phyloP scores from a whole-genome alignment of 1,284 basidiomycete species.

The Fomitiporia mediterranea region DNA sequence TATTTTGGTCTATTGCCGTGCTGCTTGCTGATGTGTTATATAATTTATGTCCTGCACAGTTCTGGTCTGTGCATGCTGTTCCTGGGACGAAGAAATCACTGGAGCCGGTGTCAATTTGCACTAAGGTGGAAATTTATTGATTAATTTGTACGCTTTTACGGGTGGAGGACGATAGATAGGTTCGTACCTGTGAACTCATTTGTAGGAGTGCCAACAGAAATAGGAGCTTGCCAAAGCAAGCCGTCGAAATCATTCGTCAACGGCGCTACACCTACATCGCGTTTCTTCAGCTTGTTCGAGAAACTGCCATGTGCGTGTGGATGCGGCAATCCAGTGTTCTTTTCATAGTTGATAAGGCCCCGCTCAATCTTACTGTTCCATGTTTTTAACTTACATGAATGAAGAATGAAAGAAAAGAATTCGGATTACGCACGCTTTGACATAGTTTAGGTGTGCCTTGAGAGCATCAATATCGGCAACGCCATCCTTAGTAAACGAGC shows the following conservation, averaged over 20 bases:
- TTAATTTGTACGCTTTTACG: too few relatives aligned
- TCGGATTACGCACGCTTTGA: not conserved
- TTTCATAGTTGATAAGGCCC: constrained; percentile 18
- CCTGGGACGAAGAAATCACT: constrained; percentile 24
- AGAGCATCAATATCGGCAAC: constrained; percentile 11
- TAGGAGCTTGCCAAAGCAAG: constrained; percentile 10
- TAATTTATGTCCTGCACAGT: constrained; percentile 22
- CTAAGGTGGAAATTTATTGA: too few relatives aligned
- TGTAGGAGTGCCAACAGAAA: constrained; percentile 15
- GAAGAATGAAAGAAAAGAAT: not conserved
- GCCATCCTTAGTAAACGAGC: constrained; percentile 7
- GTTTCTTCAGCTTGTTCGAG: not conserved
- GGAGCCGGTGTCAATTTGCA: constrained; percentile 25
- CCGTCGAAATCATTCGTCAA: constrained; percentile 6
- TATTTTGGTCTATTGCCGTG: constrained; percentile 8
- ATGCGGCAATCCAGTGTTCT: constrained; percentile 8
- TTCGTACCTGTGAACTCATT: constrained; percentile 9
- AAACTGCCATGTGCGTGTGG: constrained; percentile 9
- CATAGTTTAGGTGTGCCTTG: constrained; percentile 7
- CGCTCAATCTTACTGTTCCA: constrained; percentile 13
- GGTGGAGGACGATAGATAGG: too few relatives aligned
- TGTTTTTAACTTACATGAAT: not conserved
- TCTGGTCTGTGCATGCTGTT: constrained; percentile 17
- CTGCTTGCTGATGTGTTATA: constrained; percentile 19
- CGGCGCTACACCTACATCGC: constrained; percentile 10